A percentile compares a stretch with the other conserved stretches of the same genome.
These are phyloP conservation scores for Conticribra weissflogii DNA, from an alignment of 108 stramenopile genomes.

Conservation along the genomic window DNA sequence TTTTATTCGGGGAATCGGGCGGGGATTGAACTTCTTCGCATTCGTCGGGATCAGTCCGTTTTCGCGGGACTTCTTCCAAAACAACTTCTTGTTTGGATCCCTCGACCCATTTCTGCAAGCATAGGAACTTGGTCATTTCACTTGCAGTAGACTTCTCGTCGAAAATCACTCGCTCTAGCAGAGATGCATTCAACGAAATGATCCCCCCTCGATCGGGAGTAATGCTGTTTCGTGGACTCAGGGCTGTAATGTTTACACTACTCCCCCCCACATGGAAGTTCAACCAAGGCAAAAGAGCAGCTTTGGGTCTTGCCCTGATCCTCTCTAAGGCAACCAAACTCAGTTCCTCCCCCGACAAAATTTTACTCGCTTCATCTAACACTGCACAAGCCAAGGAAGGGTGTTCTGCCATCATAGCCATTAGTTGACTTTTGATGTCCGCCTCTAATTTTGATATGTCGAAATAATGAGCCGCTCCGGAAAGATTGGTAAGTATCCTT, in stretches of 20 bases:
- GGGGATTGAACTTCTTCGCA: not conserved
- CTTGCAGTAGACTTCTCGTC: conserved; percentile 42
- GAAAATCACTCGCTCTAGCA: conserved; percentile 45
- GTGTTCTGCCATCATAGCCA: conserved; percentile 31
- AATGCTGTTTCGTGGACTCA: not conserved
- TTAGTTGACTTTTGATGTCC: conserved; percentile 24
- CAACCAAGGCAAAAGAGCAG: conserved; percentile 27
- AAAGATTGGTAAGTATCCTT: conserved; percentile 32
- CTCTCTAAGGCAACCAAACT: conserved; percentile 23
- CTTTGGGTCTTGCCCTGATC: conserved; percentile 41
- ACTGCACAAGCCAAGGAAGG: conserved; percentile 51
- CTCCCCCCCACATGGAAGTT: too few relatives aligned
- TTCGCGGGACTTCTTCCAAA: conserved; percentile 18
- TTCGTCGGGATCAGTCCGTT: conserved; percentile 14
- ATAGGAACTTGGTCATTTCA: conserved; percentile 40
- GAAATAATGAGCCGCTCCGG: conserved; percentile 43
- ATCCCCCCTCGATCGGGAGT: conserved; percentile 30
- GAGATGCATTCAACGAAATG: conserved; percentile 24
- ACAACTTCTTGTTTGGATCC: conserved; percentile 27
- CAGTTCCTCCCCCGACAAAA: conserved; percentile 39
- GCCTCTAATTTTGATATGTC: conserved; percentile 45
- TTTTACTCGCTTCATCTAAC: conserved; percentile 44
- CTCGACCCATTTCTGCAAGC: conserved; percentile 40
- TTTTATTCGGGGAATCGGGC: not conserved
- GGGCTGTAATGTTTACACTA: not conserved